phyloP scores from a whole-genome alignment of 176 grass and related monocot genomes.

The Aegilops speltoides region DNA sequence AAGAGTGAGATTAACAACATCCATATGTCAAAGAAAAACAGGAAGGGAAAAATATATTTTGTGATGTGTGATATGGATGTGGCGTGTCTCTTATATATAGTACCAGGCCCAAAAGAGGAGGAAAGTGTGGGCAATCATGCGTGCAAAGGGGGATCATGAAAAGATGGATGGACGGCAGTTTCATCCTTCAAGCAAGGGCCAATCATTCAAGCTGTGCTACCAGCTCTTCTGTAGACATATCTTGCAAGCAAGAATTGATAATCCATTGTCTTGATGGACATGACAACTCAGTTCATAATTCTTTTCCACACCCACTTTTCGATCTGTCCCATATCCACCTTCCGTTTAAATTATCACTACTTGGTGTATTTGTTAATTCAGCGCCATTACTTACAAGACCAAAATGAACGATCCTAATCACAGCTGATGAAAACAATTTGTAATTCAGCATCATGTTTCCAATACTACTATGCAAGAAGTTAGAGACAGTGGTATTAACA shows the following conservation, averaged over 20 bases:
- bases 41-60: neutral
- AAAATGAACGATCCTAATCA: neutral
- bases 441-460: neutral
- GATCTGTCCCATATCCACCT: neutral
- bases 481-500: too few species aligned
- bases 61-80: neutral
- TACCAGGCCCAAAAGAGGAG: slow-evolving; percentile 39
- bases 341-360: neutral
- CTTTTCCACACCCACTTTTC: neutral
- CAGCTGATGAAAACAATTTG: neutral
- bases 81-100: slow-evolving; percentile 29
- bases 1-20: neutral
- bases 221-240: slow-evolving; percentile 18
- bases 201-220: slow-evolving; percentile 40
- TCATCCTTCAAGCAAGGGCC: slow-evolving; percentile 39
- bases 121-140: slow-evolving; percentile 39
- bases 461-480: neutral
- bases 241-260: slow-evolving; percentile 40
- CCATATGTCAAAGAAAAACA: neutral
- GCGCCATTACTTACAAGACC: neutral
- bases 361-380: neutral
- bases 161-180: slow-evolving; percentile 39
- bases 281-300: neutral
- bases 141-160: slow-evolving; percentile 19
- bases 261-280: neutral